Percentiles rank a stretch among this genome's conserved stretches.
phyloP scores from a whole-genome alignment of 1,139 yeast genomes.

The Petasospora fabianii region DNA sequence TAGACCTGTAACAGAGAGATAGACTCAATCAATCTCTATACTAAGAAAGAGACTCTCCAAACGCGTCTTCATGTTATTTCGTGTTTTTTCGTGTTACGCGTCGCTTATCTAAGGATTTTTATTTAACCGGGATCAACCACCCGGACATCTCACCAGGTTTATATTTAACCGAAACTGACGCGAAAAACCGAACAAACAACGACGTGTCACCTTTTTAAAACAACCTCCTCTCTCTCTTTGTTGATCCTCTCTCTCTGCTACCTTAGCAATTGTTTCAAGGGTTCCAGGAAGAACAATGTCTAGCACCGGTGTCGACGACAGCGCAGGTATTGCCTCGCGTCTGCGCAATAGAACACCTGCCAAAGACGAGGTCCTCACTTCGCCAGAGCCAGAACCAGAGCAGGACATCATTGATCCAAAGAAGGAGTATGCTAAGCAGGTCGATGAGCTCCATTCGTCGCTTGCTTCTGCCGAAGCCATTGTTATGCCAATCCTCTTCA shows the following conservation, averaged over 20 bases:
- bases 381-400: conserved; percentile 2
- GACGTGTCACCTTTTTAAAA: conserved; percentile 13
- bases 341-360: conserved; percentile 17
- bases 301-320: conserved; percentile 10
- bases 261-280: too few species aligned
- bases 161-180: background rate
- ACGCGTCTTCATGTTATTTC: conserved; percentile 1
- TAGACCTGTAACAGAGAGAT: background rate
- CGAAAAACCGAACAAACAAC: conserved; percentile 11
- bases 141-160: conserved; percentile 2
- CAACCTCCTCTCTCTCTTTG: too few species aligned
- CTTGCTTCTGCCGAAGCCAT: conserved; percentile 38
- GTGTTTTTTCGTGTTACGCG: background rate
- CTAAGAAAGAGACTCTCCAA: too few species aligned
- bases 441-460: conserved; percentile 25
- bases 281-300: too few species aligned
- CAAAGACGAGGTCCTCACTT: background rate
- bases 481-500: conserved; percentile 55
- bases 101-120: background rate
- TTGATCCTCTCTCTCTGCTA: too few species aligned
- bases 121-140: too few species aligned
- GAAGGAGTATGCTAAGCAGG: conserved; percentile 20
- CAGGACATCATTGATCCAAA: conserved; percentile 19
- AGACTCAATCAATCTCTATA: too few species aligned
- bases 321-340: conserved; percentile 16